Conservation (phyloP, 2,329 filamentous ascomycete genomes). For the Cordyceps tenuipes region DNA sequence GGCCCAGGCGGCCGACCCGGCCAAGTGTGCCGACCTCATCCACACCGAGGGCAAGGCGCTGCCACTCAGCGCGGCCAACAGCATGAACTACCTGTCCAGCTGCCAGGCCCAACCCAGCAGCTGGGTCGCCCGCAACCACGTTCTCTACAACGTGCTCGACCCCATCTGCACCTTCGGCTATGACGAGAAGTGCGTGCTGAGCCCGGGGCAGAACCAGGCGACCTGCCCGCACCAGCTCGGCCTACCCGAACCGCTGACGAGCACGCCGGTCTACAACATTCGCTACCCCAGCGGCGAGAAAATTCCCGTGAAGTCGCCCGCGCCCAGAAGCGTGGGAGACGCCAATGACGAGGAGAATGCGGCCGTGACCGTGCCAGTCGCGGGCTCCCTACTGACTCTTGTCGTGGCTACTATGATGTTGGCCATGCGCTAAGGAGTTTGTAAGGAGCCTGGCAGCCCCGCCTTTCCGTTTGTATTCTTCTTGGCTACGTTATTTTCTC, state of each 20-base stretch:
- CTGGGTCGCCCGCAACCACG: slow-evolving; percentile 42
- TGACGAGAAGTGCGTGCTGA: slow-evolving; percentile 38
- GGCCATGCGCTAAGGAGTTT: neutral
- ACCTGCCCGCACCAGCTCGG: slow-evolving; percentile 36
- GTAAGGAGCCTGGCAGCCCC: no score
- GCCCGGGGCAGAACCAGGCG: slow-evolving; percentile 36
- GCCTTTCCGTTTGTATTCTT: neutral
- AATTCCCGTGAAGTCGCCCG: slow-evolving; percentile 24
- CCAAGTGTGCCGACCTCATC: slow-evolving; percentile 41
- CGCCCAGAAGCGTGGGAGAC: neutral
- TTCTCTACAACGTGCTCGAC: slow-evolving; percentile 44
- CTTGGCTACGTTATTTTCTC: neutral
- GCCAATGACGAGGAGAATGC: neutral
- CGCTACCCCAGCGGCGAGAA: slow-evolving; percentile 35
- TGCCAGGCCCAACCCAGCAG: slow-evolving; percentile 31
- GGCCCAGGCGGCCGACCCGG: slow-evolving; percentile 34
- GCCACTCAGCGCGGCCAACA: slow-evolving; percentile 40
- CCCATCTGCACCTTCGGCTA: slow-evolving; percentile 36
- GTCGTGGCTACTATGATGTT: neutral
- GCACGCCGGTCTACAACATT: slow-evolving; percentile 38
- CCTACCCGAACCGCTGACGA: slow-evolving; percentile 24
- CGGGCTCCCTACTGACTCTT: neutral
- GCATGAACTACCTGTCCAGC: slow-evolving; percentile 43
- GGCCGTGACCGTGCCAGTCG: neutral
- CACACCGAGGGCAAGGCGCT: slow-evolving; percentile 31